These are phyloP conservation scores for Cicer arietinum DNA, from an alignment of 306 rosid genomes.

Conservation along the genomic window DNA sequence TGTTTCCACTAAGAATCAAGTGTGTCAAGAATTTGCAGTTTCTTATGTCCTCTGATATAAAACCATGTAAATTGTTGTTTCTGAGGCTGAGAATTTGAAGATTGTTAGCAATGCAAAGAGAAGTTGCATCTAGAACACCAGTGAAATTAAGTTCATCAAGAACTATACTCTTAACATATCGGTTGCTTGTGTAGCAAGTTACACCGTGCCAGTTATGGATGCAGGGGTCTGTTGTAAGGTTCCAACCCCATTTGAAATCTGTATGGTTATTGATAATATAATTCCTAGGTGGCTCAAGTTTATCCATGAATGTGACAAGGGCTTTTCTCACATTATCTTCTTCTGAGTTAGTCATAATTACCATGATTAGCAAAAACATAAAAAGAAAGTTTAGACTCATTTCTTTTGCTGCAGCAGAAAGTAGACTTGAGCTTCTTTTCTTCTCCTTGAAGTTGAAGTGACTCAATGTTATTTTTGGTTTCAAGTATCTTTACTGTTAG, in stretches of 20 bases:
- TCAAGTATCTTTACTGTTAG: background rate
- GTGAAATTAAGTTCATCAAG: slow-evolving; percentile 46
- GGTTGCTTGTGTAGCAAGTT: slow-evolving; percentile 36
- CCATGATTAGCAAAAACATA: slow-evolving; percentile 38
- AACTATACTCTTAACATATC: slow-evolving; percentile 46
- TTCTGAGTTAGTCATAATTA: slow-evolving; percentile 44
- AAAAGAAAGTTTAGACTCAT: slow-evolving; percentile 52
- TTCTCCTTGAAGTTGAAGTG: background rate
- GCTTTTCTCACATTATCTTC: slow-evolving; percentile 52
- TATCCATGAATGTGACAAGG: slow-evolving; percentile 63
- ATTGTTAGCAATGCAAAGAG: slow-evolving; percentile 51
- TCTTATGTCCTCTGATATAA: slow-evolving; percentile 54
- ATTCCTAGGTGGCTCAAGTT: slow-evolving; percentile 52
- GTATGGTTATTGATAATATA: background rate
- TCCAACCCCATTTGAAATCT: slow-evolving; percentile 63
- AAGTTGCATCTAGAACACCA: slow-evolving; percentile 51
- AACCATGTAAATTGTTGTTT: slow-evolving; percentile 49
- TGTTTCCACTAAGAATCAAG: slow-evolving; percentile 55
- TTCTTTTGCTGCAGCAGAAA: slow-evolving; percentile 23
- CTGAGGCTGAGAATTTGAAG: slow-evolving; percentile 48
- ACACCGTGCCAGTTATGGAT: slow-evolving; percentile 61
- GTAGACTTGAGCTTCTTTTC: background rate
- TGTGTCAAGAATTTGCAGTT: slow-evolving; percentile 55
- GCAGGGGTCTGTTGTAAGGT: slow-evolving; percentile 66
- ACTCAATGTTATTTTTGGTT: background rate